A percentile compares a stretch with the other conserved stretches of the same genome.
These are phyloP conservation scores for Musa schizocarpa DNA, from an alignment of 176 grass and related monocot genomes.

Conservation along the genomic window DNA sequence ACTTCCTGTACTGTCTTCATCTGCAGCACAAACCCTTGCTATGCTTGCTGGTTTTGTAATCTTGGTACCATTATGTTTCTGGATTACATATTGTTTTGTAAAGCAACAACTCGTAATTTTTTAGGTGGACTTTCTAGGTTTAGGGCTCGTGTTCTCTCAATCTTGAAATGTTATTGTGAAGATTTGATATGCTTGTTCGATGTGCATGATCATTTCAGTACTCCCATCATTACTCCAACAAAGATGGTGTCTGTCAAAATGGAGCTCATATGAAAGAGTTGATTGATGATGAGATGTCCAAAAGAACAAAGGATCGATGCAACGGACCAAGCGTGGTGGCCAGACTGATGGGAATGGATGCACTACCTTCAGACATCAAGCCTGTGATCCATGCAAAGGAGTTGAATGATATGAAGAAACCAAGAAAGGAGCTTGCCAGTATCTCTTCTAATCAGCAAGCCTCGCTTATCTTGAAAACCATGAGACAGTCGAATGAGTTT, in stretches of 20 bases:
- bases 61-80: background rate
- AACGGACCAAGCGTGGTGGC: slow-evolving; percentile 76
- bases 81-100: background rate
- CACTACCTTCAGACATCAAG: slow-evolving; percentile 37
- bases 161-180: background rate
- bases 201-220: slow-evolving; percentile 38
- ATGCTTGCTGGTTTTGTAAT: no score
- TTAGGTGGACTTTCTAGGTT: background rate
- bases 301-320: slow-evolving; percentile 27
- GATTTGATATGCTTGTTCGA: background rate
- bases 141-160: background rate
- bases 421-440: slow-evolving; percentile 33
- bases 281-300: slow-evolving; percentile 48
- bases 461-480: background rate
- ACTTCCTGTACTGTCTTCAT: no score
- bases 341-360: slow-evolving; percentile 92
- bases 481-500: background rate
- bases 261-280: slow-evolving; percentile 37
- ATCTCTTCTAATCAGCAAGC: slow-evolving; percentile 18
- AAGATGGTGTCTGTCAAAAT: slow-evolving; percentile 20
- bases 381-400: slow-evolving; percentile 19
- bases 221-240: slow-evolving; percentile 38
- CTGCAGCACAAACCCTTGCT: no score
- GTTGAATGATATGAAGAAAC: slow-evolving; percentile 9
- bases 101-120: background rate